phyloP scores from a whole-genome alignment of 805 yeast species.

The Pichia thaimueangensis region DNA sequence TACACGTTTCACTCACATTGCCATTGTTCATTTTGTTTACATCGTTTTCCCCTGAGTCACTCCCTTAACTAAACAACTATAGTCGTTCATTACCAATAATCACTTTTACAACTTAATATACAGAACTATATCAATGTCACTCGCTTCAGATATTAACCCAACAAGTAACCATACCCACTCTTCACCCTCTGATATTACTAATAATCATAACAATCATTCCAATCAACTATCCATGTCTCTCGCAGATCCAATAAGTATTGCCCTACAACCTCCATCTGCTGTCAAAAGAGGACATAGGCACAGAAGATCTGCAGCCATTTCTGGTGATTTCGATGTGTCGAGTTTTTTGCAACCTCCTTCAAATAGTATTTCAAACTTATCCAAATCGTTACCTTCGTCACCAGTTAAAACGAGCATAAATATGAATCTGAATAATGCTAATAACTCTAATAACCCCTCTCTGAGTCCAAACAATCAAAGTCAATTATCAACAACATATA shows the following conservation, averaged over 20 bases:
- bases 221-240: neutral
- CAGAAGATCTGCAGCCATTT: conserved; percentile 80
- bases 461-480: neutral
- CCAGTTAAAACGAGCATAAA: conserved; percentile 16
- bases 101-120: no score
- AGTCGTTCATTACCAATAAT: no score
- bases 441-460: neutral
- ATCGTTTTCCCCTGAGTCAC: no score
- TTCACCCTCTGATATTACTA: neutral
- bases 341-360: conserved; percentile 15
- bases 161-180: no score
- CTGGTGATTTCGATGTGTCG: conserved; percentile 67
- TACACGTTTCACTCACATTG: no score
- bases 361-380: conserved; percentile 10
- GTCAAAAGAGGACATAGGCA: conserved; percentile 62
- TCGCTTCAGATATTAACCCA: neutral
- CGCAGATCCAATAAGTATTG: conserved; percentile 5
- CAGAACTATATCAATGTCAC: no score
- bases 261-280: conserved; percentile 26
- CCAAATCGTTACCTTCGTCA: conserved; percentile 18
- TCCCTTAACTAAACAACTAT: no score
- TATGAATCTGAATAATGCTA: no score
- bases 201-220: neutral
- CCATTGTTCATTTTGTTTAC: no score
- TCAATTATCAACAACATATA: no score